Base-by-base conservation (phyloP, 2,329 filamentous ascomycete species). In the Davidsoniella eucalypti region DNA sequence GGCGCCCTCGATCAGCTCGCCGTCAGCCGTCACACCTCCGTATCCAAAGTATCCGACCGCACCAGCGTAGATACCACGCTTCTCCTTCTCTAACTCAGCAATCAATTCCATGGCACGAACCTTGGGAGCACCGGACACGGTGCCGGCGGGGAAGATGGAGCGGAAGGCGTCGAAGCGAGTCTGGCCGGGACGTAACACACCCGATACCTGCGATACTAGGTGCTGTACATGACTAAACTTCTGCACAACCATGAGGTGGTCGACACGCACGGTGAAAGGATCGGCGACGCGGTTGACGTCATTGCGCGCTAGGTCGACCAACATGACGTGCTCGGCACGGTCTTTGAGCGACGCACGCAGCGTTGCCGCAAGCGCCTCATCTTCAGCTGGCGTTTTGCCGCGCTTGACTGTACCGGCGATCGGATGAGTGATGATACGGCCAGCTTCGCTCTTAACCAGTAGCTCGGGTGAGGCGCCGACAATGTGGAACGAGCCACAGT, bases 41-140 rank as follows among this genome's bases (percentile, higher is more conserved):
- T 94, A 96, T 8, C 90, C 90, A 65, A 95, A 98, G 68, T 95
- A 98, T 2, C 92, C 92, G 0, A 95, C 90, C 0, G 92, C 92
- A 25, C 92, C 92, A 7, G 92, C 92, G 61, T 98, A 98, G 38
- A 96, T 79, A 39, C 92, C 90, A 50, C 92, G 75, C 72, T 95
- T 95, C 73, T 98, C 92, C 56, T 76, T 71, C 67, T 98, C 92
- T 44, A 96, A 69, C 68, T 96, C 90, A 44, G 85, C 87, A 59
- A 98, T 98, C 54, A 98, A 71, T 67, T 95, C 85, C 92, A 98
- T 98, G 2, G 92, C 92, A 55, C 82, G 79, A 50, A 98, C 87
- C 68, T 98, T 98, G 52, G 92, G 92, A 3, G 92, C 90, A 4
- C 92, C 92, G 16, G 84, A 92, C 26, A 96, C 90, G 0, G 92